These are phyloP conservation scores for Pterocarpus macrocarpus DNA, from an alignment of 306 rosid genomes.

Conservation along the genomic window DNA sequence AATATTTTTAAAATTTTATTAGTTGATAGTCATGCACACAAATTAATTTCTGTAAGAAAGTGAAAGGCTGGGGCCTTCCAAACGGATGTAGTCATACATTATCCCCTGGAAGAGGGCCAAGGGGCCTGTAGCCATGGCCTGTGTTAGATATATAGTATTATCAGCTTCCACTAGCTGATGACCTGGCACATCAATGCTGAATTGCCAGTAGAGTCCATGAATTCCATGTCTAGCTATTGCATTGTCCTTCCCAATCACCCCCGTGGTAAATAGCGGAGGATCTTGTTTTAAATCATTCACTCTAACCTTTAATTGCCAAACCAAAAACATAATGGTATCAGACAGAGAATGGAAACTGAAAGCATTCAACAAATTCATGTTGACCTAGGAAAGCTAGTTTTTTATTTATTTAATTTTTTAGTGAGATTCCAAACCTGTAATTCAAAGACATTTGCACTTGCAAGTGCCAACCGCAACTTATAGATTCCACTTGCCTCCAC, in stretches of 20 bases:
- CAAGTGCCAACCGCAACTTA: slow-evolving; percentile 75
- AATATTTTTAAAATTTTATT: too few relatives aligned
- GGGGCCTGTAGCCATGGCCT: slow-evolving; percentile 61
- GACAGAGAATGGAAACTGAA: neutral
- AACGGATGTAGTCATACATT: slow-evolving; percentile 84
- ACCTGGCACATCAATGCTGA: slow-evolving; percentile 57
- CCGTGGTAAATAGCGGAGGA: slow-evolving; percentile 75
- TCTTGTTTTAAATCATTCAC: slow-evolving; percentile 68
- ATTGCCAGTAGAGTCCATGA: slow-evolving; percentile 89
- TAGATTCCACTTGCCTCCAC: slow-evolving; percentile 59
- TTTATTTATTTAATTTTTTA: neutral
- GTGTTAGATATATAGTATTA: slow-evolving; percentile 72
- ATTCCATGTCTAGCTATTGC: slow-evolving; percentile 93
- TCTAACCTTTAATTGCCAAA: slow-evolving; percentile 60
- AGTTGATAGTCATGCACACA: too few relatives aligned
- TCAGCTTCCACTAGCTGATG: slow-evolving; percentile 57
- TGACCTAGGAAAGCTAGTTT: neutral
- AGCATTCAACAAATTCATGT: slow-evolving; percentile 17
- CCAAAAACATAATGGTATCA: neutral
- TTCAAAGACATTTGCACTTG: slow-evolving; percentile 75
- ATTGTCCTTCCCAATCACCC: slow-evolving; percentile 80
- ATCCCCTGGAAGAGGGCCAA: slow-evolving; percentile 70
- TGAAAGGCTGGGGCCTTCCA: slow-evolving; percentile 61
- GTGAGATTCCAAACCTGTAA: slow-evolving; percentile 61
- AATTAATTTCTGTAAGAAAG: neutral